A percentile compares a stretch with the other conserved stretches of the same genome.
Evolutionary conservation across 148 eudicot genomes (phyloP).

Genomic region (Arbutus unedo): DNA sequence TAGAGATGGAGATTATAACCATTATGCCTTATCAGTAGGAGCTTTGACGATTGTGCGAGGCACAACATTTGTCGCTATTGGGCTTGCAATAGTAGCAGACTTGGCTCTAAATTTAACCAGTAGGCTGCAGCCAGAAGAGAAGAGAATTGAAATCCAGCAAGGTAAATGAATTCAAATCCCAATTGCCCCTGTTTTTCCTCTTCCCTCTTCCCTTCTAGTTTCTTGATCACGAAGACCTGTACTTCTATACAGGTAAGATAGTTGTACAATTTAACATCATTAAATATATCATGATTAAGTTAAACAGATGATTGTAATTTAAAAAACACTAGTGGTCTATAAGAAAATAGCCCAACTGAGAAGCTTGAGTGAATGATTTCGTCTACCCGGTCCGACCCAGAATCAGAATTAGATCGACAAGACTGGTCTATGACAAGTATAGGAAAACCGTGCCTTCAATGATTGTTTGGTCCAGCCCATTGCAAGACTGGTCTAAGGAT

Average conservation of each 20-base stretch:
- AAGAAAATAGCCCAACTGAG: no score
- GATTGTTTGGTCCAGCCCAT: no score
- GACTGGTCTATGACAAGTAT: no score
- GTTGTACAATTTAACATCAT: background rate
- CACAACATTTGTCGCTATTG: conserved; percentile 25
- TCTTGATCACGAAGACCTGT: background rate
- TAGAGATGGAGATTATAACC: conserved; percentile 13
- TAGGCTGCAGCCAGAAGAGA: conserved; percentile 16
- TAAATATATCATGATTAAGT: background rate
- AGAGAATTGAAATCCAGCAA: conserved; percentile 15
- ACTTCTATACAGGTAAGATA: background rate
- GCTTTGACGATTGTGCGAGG: conserved; percentile 35
- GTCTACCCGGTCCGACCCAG: no score
- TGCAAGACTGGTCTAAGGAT: no score
- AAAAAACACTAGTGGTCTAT: no score
- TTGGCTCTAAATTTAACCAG: conserved; percentile 26
- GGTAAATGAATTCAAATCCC: conserved; percentile 20
- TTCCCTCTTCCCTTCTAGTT: background rate
- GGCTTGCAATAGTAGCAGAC: conserved; percentile 33
- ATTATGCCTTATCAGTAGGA: conserved; percentile 27
- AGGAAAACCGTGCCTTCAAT: no score
- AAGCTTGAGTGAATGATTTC: no score
- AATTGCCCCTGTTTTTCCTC: no score
- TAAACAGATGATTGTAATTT: no score
- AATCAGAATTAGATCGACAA: no score